phyloP scores from a whole-genome alignment of 306 rosid genomes.

The Begonia loranthoides region DNA sequence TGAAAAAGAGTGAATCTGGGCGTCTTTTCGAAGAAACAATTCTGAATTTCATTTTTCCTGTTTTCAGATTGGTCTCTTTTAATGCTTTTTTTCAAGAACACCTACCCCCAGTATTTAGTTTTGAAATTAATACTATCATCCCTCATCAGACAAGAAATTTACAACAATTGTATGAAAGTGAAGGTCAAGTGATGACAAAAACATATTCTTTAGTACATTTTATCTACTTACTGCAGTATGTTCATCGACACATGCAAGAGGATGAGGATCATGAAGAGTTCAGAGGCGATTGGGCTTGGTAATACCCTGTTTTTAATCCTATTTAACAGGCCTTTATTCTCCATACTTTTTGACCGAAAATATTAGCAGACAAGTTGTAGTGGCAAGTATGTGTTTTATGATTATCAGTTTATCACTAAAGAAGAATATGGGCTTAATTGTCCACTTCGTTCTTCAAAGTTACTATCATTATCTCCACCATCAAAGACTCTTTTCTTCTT shows the following conservation, averaged over 20 bases:
- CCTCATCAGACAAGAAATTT: neutral
- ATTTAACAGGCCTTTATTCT: neutral
- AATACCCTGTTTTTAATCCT: constrained; percentile 7
- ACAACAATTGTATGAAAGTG: too few relatives aligned
- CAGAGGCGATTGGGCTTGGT: constrained; percentile 94
- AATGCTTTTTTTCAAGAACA: too few relatives aligned
- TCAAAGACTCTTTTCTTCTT: neutral
- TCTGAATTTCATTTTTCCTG: too few relatives aligned
- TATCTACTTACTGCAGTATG: constrained; percentile 47
- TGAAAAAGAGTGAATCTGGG: too few relatives aligned
- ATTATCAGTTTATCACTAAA: neutral
- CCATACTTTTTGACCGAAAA: too few relatives aligned
- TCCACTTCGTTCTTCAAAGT: constrained; percentile 10
- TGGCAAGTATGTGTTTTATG: constrained; percentile 6
- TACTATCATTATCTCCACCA: constrained; percentile 15
- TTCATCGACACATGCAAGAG: constrained; percentile 73
- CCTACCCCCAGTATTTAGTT: too few relatives aligned
- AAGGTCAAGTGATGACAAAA: too few relatives aligned
- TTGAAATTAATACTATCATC: too few relatives aligned
- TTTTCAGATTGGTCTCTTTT: too few relatives aligned
- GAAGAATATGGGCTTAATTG: constrained; percentile 3
- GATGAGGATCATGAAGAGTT: constrained; percentile 90
- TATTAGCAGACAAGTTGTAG: constrained; percentile 9
- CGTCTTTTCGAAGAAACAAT: too few relatives aligned
- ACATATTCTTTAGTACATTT: constrained; percentile 7